Base-by-base conservation (phyloP, 176 grass and related monocot species). In the Carex littledalei region DNA sequence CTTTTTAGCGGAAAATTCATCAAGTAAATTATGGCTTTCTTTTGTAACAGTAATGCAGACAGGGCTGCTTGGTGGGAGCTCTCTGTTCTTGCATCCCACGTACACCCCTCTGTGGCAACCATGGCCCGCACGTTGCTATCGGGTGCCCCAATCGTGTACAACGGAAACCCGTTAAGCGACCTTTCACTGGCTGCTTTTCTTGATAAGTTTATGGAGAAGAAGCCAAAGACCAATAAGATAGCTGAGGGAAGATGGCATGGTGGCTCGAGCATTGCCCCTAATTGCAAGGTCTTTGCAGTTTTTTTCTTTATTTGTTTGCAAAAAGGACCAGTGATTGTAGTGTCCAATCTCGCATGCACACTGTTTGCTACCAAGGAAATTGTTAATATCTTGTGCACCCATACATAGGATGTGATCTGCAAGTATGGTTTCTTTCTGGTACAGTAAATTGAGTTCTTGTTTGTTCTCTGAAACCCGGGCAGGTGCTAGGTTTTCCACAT, bases 161-260 rank as follows among this genome's bases (percentile, higher is more conserved):
- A 74, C 72, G 95, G 95, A 69, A 91, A 98, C 84, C 95, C 95
- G 56, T 78, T 98, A 68, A 90, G 63, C 49, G 95, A 94, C 76
- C 79, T 98, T 55, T 98, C 93, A 3, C 91, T 98, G 84, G 9
- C 85, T 73, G 89, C 95, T 9, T 98, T 98, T 85, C 86, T 98
- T 22, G 93, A 98, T 79, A 98, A 98, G 67, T 98, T 98, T 72
- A 94, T 98, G 95, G 95, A 98, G 84, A 98, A 98, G 88, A 98
- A 98, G 63, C 95, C 95, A 58, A 98, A 98, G 81, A 67, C 80
- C 34, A 93, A 90, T 74, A 85, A 75, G 63, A 90, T 91, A 61
- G 78, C 89, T 67, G 93, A 98, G 80, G 93, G 95, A 82, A 93
- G 74, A 86, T 98, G 95, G 95, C 91, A 98, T 88, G 95, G 95